phyloP scores from a whole-genome alignment of 1,284 basidiomycete species.

The Cutaneotrichosporon cavernicola region DNA sequence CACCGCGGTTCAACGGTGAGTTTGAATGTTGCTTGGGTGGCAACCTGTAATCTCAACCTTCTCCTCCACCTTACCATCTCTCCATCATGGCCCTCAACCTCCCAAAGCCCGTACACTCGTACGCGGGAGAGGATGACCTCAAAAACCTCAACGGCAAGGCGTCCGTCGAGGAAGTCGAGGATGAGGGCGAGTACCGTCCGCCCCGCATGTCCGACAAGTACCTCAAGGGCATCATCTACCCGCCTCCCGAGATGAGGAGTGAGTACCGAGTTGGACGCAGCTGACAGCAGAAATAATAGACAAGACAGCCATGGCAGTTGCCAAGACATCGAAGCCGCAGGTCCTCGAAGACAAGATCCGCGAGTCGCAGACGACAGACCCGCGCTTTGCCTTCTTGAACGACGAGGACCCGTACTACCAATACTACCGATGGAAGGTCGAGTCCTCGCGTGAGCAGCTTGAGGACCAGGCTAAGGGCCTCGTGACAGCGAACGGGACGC shows the following conservation, averaged over 20 bases:
- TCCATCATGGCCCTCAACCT: slow-evolving; percentile 46
- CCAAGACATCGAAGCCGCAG: slow-evolving; percentile 80
- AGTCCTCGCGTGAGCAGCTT: slow-evolving; percentile 64
- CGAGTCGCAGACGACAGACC: slow-evolving; percentile 88
- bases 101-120: slow-evolving; percentile 50
- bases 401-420: slow-evolving; percentile 89
- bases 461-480: slow-evolving; percentile 59
- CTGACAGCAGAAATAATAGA: slow-evolving; percentile 77
- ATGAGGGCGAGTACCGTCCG: slow-evolving; percentile 44
- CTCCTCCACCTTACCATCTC: not conserved
- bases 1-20: not conserved
- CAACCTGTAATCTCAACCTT: not conserved
- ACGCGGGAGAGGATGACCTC: slow-evolving; percentile 49
- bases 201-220: slow-evolving; percentile 61
- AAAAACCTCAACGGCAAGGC: slow-evolving; percentile 29
- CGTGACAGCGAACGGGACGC: slow-evolving; percentile 19
- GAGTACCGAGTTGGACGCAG: slow-evolving; percentile 40
- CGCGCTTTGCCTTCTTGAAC: slow-evolving; percentile 95
- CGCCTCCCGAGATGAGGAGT: slow-evolving; percentile 90
- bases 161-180: slow-evolving; percentile 27
- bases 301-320: slow-evolving; percentile 90
- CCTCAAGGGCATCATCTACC: slow-evolving; percentile 80
- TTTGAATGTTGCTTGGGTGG: slow-evolving; percentile 8
- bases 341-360: slow-evolving; percentile 94
- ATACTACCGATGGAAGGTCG: slow-evolving; percentile 87